Base-by-base conservation (phyloP, 2,329 filamentous ascomycete genomes). In the Exophiala sideris region DNA sequence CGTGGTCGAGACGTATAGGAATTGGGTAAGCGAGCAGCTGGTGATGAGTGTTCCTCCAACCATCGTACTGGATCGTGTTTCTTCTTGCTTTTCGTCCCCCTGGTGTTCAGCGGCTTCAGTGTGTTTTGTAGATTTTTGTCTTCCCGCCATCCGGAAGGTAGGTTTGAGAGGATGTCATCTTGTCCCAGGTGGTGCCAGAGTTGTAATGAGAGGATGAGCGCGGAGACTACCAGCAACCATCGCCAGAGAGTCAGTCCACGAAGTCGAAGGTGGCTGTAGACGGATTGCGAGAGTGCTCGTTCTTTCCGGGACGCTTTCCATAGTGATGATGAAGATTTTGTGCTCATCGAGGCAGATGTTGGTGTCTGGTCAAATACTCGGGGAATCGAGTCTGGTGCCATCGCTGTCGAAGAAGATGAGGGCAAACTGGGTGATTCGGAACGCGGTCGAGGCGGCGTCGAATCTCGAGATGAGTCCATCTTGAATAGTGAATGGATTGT, bases 1-100 rank as follows among this genome's bases (percentile, higher is more conserved):
- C 61, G 56, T 9, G 67, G 68, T 21, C 62, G 61, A 14, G 38
- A 33, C 5, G 47, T 21, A 5, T 42, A 20, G 9, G 49, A n/a
- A n/a, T 45, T 51, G 5, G 55, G 51, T 6, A 36, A 34, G 18
- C 36, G 29, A 24, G 16, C 16, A 11, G 39, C 7, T 16, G 18
- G 39, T 6, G 21, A 49, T 20, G 58, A 61, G 38, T 63, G 48
- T n/a, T 58, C 52, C n/a, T 32, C 32, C 32, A 63, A 50, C 61
- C 61, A 62, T 45, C 53, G 38, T 29, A 50, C 35, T 6, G 59
- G 57, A 35, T 50, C 47, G 18, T 54, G 21, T 14, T 34, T 48
- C 6, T 45, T 45, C 33, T 39, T 55, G 4, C 11, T 46, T 18
- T 21, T 10, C 4, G n/a, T 33, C 41, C n/a, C 36, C 12, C 24